phyloP scores from a whole-genome alignment of 2,329 filamentous ascomycete species.

The Myrmaecium sp. region DNA sequence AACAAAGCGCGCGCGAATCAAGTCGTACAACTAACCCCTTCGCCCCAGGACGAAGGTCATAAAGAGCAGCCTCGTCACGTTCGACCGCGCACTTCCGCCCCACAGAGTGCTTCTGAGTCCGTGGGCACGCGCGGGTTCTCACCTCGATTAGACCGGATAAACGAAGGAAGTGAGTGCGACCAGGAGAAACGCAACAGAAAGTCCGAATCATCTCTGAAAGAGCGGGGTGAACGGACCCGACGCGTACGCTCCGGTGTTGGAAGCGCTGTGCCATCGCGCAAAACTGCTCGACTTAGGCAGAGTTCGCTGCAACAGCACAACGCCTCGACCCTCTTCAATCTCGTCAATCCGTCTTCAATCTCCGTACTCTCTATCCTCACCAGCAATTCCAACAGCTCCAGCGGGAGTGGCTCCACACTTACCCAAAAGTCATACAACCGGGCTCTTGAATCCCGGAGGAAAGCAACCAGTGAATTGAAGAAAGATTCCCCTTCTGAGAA shows the following conservation, averaged over 20 bases:
- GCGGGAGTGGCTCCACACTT: slow-evolving; percentile 29
- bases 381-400: slow-evolving; percentile 22
- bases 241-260: slow-evolving; percentile 10
- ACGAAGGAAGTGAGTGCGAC: slow-evolving; percentile 18
- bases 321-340: slow-evolving; percentile 12
- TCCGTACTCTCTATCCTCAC: slow-evolving; percentile 26
- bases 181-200: slow-evolving; percentile 8
- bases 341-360: slow-evolving; percentile 24
- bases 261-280: slow-evolving; percentile 11
- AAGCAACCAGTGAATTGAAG: slow-evolving; percentile 10
- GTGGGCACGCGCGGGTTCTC: slow-evolving; percentile 14
- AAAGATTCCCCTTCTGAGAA: slow-evolving; percentile 5
- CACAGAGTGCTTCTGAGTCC: slow-evolving; percentile 14
- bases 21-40: no score
- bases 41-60: no score
- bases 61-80: no score
- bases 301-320: slow-evolving; percentile 16
- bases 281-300: slow-evolving; percentile 16
- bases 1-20: no score
- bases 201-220: slow-evolving; percentile 10
- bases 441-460: slow-evolving; percentile 4
- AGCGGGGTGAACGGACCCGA: slow-evolving; percentile 3
- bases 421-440: slow-evolving; percentile 25
- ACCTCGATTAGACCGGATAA: slow-evolving; percentile 24
- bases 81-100: no score